phyloP scores from a whole-genome alignment of 139 green algal genomes.

The Closterium sp. region DNA sequence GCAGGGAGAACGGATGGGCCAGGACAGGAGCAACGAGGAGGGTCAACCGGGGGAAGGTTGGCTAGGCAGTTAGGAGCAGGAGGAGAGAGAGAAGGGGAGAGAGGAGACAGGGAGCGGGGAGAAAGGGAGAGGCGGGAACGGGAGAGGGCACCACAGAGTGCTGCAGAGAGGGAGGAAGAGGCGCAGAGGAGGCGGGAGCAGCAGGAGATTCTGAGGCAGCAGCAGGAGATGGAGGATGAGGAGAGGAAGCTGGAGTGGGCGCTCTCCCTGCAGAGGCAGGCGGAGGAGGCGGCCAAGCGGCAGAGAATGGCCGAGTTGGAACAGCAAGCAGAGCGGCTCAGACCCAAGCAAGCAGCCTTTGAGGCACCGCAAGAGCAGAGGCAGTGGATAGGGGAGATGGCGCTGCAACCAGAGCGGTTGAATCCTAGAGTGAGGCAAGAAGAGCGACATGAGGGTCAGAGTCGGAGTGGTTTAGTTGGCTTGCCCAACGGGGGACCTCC shows the following conservation, averaged over 20 bases:
- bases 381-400: not conserved
- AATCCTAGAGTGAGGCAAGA: not conserved
- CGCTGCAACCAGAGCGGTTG: too few relatives aligned
- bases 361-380: not conserved
- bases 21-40: too few relatives aligned
- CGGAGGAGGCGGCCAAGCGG: constrained; percentile 16
- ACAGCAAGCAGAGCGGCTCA: too few relatives aligned
- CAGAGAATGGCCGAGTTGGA: constrained; percentile 13
- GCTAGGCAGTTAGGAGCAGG: too few relatives aligned
- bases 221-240: constrained; percentile 16
- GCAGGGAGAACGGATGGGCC: not conserved
- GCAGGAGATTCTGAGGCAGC: constrained; percentile 8
- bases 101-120: not conserved
- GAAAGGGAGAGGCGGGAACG: not conserved
- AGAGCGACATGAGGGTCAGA: not conserved
- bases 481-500: not conserved
- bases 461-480: not conserved
- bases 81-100: not conserved
- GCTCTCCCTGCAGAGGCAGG: not conserved
- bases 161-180: not conserved
- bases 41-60: too few relatives aligned
- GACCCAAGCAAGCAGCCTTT: too few relatives aligned
- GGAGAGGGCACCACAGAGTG: not conserved
- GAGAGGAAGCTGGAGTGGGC: constrained; percentile 10
- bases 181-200: not conserved